Conservation (phyloP, 176 grass and related monocot genomes). For the Tillandsia fasciculata region DNA sequence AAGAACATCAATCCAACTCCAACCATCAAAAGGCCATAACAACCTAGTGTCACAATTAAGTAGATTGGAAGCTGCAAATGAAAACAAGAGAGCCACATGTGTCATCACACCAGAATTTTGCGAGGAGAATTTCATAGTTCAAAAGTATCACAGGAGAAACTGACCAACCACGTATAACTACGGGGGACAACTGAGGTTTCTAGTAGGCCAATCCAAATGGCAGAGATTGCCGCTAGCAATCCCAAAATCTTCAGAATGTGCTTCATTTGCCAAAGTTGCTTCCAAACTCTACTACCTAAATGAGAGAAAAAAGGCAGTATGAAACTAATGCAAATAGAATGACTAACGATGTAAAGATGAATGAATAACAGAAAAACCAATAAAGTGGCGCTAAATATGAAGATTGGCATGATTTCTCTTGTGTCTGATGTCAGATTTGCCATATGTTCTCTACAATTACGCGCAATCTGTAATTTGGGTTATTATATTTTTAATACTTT, state of each 20-base stretch:
- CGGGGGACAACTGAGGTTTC: conserved; percentile 51
- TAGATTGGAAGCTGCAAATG: conserved; percentile 75
- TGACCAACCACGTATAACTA: conserved; percentile 76
- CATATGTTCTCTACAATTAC: too few species aligned
- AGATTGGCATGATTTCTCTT: too few species aligned
- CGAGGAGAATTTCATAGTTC: conserved; percentile 1
- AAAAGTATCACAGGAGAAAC: conserved; percentile 19
- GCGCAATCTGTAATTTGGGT: too few species aligned
- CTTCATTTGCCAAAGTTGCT: conserved; percentile 27
- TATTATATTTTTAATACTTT: too few species aligned
- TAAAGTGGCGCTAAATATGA: too few species aligned
- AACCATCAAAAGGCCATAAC: conserved; percentile 94
- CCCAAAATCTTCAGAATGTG: conserved; percentile 42
- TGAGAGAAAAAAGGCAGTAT: background rate
- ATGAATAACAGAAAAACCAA: too few species aligned
- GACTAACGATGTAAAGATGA: background rate
- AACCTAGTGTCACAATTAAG: conserved; percentile 62
- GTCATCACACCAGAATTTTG: background rate
- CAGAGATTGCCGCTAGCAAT: conserved; percentile 44
- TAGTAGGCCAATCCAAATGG: conserved; percentile 49
- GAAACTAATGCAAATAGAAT: background rate
- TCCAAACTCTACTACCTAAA: background rate
- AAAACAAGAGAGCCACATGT: background rate
- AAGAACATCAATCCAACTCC: conserved; percentile 88
- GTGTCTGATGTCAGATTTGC: too few species aligned